phyloP scores from a whole-genome alignment of 2,329 filamentous ascomycete species.

The Drechslerella dactyloides region DNA sequence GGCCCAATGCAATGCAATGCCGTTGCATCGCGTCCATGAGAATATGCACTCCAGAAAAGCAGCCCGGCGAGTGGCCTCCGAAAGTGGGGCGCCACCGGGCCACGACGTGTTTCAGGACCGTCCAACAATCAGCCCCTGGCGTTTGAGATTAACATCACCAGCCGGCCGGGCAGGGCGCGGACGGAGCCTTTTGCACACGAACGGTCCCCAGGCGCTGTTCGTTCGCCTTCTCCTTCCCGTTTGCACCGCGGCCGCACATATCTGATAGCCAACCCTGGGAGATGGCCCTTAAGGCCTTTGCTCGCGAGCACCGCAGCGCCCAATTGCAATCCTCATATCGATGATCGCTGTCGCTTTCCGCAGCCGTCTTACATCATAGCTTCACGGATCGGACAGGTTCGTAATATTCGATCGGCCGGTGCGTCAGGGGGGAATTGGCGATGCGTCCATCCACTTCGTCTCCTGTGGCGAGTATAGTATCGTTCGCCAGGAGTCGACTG shows the following conservation, averaged over 20 bases:
- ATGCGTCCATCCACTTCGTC: background rate
- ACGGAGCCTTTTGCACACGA: constrained; percentile 14
- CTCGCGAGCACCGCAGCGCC: background rate
- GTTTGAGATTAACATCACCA: constrained; percentile 28
- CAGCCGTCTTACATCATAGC: constrained; percentile 13
- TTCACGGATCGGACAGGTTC: constrained; percentile 22
- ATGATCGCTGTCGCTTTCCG: background rate
- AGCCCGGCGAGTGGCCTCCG: background rate
- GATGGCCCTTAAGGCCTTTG: background rate
- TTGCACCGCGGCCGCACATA: constrained; percentile 2
- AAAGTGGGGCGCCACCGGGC: background rate
- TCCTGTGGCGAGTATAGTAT: too few species aligned
- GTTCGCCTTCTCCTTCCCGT: constrained; percentile 12
- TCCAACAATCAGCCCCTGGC: constrained; percentile 29
- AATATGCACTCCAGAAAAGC: background rate
- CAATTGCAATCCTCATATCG: background rate
- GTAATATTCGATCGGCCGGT: constrained; percentile 12
- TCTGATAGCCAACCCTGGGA: constrained; percentile 1
- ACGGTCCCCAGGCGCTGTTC: background rate
- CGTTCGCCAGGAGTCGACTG: background rate
- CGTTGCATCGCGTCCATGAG: too few species aligned
- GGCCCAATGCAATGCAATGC: too few species aligned
- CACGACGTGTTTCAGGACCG: constrained; percentile 25
- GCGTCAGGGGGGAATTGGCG: constrained; percentile 20
- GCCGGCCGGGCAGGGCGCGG: constrained; percentile 15